Base-by-base conservation (phyloP, 2,329 filamentous ascomycete genomes). In the Penicillium sp. region DNA sequence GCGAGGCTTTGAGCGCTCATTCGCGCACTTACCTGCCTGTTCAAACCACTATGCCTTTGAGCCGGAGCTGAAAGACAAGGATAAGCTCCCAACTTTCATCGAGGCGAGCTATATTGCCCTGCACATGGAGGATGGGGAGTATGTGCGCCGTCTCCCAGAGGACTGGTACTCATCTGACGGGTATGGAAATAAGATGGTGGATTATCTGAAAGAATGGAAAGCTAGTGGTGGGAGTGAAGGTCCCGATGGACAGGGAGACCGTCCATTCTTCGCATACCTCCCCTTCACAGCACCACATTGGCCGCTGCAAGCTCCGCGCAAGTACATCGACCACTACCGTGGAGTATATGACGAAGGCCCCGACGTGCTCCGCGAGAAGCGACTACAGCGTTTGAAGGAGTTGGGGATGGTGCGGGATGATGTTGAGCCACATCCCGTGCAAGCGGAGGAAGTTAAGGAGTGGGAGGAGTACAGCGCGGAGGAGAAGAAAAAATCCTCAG, bases 221-320 rank as follows among this genome's bases (percentile, higher is more conserved):
- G 66, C 73, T 67, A 59, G 72, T 65, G 58, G 65, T 3, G 64
- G 65, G 2, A 62, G 60, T 35, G 62, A 27, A 17, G 62, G 64
- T 3, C 61, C 61, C 0, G 61, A 64, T 21, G 64, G 64, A 4
- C 53, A 71, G 3, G 67, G 72, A 33, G 71, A 72, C 25, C 69
- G 67, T 17, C 81, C 84, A 0, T 86, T 87, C 73, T 87, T 86
- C 64, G 83, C 74, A 2, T 86, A 86, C 66, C 74, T 84, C 2
- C 83, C 84, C 1, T 87, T 86, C 68, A 84, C 84, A 0, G 85
- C 84, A 0, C 84, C 84, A 2, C 84, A 87, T 62, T 87, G 85
- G 85, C 85, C 85, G 2, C 71, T 87, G 7, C 85, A 87, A 63
- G 83, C 83, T 0, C 83, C 84, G 0, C 72, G 77, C 50, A 79